phyloP scores from a whole-genome alignment of 2,329 filamentous ascomycete species.

The Dothistroma septosporum region DNA sequence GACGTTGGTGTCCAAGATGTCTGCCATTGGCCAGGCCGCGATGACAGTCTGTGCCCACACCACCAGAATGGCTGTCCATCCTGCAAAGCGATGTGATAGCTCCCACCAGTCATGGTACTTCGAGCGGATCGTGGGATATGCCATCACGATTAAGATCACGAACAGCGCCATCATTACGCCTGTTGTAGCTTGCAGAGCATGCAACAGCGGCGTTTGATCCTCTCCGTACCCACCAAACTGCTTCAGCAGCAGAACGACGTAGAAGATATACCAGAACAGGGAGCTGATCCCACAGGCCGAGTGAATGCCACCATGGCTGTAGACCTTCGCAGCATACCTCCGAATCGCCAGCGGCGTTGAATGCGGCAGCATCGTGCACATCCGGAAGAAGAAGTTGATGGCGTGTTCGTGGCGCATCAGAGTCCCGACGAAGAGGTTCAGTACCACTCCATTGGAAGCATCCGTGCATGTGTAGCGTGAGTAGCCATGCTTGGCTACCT shows the following conservation, averaged over 20 bases:
- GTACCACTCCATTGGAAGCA: conserved; percentile 34
- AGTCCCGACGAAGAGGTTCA: conserved; percentile 35
- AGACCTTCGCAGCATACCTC: conserved; percentile 38
- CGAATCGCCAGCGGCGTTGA: conserved; percentile 36
- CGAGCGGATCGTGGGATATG: conserved; percentile 61
- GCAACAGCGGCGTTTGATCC: conserved; percentile 7
- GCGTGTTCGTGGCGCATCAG: conserved; percentile 40
- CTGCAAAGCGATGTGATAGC: conserved; percentile 65
- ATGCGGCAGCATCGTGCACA: conserved; percentile 33
- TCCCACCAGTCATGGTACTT: conserved; percentile 67
- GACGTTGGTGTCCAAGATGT: conserved; percentile 18
- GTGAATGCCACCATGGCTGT: conserved; percentile 41
- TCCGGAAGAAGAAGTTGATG: conserved; percentile 38
- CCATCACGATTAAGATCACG: conserved; percentile 56
- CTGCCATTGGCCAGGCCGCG: conserved; percentile 32
- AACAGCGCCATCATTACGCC: conserved; percentile 58
- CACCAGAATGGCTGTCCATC: conserved; percentile 63
- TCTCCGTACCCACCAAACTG: conserved; percentile 19
- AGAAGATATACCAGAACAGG: conserved; percentile 44
- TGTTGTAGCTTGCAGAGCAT: conserved; percentile 35
- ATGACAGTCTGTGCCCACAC: conserved; percentile 61
- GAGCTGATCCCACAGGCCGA: conserved; percentile 37
- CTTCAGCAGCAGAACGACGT: conserved; percentile 34
- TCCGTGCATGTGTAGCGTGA: conserved; percentile 22
- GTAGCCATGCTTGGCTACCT: conserved; percentile 5